Base-by-base conservation (phyloP, 2,329 filamentous ascomycete species). In the Gnomoniopsis smithogilvyi region DNA sequence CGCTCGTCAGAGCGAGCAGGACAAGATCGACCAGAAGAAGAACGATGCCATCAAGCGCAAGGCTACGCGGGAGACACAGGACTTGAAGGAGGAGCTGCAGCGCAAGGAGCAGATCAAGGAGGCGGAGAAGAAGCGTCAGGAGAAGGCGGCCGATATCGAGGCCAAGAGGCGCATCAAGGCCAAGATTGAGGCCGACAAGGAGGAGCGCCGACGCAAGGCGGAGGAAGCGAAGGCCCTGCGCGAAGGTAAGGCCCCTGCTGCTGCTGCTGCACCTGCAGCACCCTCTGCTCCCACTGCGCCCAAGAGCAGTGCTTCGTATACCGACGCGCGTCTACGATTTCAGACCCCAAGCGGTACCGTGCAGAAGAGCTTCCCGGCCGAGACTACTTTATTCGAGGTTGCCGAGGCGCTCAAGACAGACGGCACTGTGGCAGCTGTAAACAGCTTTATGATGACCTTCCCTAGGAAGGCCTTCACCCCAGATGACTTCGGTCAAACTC, bases 141-240 rank as follows among this genome's bases (percentile, higher is more conserved):
- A 99, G 78, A 97, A 97, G 78, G 78, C 84, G 46, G 91, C 89
- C 17, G 95, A 98, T 55, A 73, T 89, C 10, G 91, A 92, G 47
- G 94, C 92, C 12, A 95, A 94, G 80, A 91, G 89, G 74, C 86
- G 90, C 38, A 94, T 97, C 72, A 89, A 92, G 76, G 93, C 92
- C 58, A 93, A 93, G 81, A 96, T 99, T 64, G 93, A 95, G 66
- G 93, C 90, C 15, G 93, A 98, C 77, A 97, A 96, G 79, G 90
- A 91, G 66, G 92, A 94, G 68, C 87, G 95, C 56, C 87, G 90
- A 64, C 82, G 89, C 64, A 96, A 95, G 72, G 88, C 91, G 3
- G 95, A 96, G 69, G 80, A 86, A 59, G 90, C 92, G 67, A 96
- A 94, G 76, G 93, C 93, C 0, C 85, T 86, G 57, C 84, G 94